Percentiles rank a stretch among this genome's conserved stretches.
phyloP scores from a whole-genome alignment of 2,329 filamentous ascomycete species.

The Diaporthe vaccinii region DNA sequence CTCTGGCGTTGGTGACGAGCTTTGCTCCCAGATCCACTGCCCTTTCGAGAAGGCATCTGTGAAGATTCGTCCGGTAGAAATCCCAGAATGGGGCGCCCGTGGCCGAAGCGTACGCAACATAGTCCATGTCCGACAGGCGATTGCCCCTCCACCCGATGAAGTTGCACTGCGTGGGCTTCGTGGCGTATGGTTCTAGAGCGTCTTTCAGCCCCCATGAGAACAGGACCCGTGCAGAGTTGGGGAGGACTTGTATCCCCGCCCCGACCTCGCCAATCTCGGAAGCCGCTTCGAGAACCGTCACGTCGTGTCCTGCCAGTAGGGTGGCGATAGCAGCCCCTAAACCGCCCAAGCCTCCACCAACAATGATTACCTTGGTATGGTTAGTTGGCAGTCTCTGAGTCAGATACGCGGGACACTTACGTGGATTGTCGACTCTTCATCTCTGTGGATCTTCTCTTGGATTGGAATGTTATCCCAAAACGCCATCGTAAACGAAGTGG shows the following conservation, averaged over 20 bases:
- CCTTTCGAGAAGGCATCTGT: slow-evolving; percentile 60
- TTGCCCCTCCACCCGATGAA: slow-evolving; percentile 68
- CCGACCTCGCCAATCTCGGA: slow-evolving; percentile 61
- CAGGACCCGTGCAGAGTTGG: slow-evolving; percentile 61
- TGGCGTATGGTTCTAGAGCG: slow-evolving; percentile 54
- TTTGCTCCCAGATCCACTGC: slow-evolving; percentile 62
- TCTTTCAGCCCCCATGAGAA: slow-evolving; percentile 63
- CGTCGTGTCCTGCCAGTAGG: slow-evolving; percentile 59
- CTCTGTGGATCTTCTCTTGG: slow-evolving; percentile 30
- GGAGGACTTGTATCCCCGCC: slow-evolving; percentile 65
- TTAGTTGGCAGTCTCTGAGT: neutral
- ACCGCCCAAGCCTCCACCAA: slow-evolving; percentile 70
- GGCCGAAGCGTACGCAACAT: slow-evolving; percentile 54
- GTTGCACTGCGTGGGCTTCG: slow-evolving; percentile 58
- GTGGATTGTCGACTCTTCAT: slow-evolving; percentile 34
- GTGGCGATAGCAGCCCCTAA: slow-evolving; percentile 64
- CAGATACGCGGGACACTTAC: neutral
- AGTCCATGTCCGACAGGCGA: slow-evolving; percentile 61
- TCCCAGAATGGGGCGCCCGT: slow-evolving; percentile 63
- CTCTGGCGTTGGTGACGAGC: slow-evolving; percentile 59
- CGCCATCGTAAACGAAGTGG: neutral
- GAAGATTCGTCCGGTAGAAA: slow-evolving; percentile 67
- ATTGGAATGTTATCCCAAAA: neutral
- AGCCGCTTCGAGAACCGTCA: slow-evolving; percentile 63
- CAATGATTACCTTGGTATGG: slow-evolving; percentile 57